Percentiles rank a stretch among this genome's conserved stretches.
These are phyloP conservation scores for Dothiorella sarmentorum DNA, from an alignment of 2,329 filamentous ascomycete genomes.

Conservation along the genomic window DNA sequence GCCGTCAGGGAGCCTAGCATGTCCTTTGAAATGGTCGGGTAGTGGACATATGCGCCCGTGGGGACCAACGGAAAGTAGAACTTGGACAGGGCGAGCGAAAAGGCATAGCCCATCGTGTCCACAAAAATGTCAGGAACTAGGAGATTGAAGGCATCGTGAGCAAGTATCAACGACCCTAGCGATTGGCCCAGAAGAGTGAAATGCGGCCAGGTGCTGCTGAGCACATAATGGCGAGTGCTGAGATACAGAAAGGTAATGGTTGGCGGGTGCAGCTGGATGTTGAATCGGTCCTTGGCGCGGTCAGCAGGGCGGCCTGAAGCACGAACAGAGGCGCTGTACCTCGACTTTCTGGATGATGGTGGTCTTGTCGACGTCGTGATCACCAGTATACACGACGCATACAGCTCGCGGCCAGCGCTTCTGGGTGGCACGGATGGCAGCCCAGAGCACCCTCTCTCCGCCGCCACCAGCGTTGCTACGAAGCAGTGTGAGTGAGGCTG, in stretches of 20 bases:
- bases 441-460: constrained; percentile 94
- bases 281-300: constrained; percentile 64
- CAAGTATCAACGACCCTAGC: constrained; percentile 79
- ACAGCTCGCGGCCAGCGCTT: constrained; percentile 82
- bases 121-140: constrained; percentile 91
- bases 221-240: constrained; percentile 79
- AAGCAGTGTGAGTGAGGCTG: constrained; percentile 23
- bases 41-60: constrained; percentile 93
- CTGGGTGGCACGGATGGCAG: constrained; percentile 87
- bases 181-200: constrained; percentile 96
- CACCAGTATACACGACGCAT: constrained; percentile 92
- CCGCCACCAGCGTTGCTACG: constrained; percentile 88
- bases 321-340: constrained; percentile 42
- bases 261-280: constrained; percentile 81
- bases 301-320: not conserved
- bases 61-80: constrained; percentile 76
- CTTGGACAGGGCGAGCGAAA: constrained; percentile 77
- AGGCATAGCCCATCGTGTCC: constrained; percentile 98
- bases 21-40: constrained; percentile 96
- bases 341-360: constrained; percentile 74
- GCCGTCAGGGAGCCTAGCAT: constrained; percentile 80
- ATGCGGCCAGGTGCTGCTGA: constrained; percentile 81
- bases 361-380: constrained; percentile 80
- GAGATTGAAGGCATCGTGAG: constrained; percentile 89
- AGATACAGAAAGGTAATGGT: constrained; percentile 88